Evolutionary conservation across 306 rosid species (phyloP).

Genomic region (Trifolium dubium): DNA sequence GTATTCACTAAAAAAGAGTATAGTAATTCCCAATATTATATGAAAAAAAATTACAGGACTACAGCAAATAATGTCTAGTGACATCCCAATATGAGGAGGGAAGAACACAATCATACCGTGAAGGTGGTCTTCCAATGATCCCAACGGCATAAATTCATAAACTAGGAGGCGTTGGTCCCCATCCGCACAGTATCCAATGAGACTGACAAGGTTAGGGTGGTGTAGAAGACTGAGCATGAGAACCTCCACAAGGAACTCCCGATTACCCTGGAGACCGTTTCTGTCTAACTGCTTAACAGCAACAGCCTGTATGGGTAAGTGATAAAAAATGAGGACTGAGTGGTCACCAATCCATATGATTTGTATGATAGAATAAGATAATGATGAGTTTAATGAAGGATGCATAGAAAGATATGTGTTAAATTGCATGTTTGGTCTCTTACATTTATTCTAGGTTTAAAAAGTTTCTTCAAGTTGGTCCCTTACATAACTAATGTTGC

Average conservation of each 20-base stretch:
- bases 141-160: constrained; percentile 45
- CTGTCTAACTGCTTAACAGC: constrained; percentile 94
- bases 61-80: constrained; percentile 19
- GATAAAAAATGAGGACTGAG: constrained; percentile 27
- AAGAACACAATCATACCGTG: constrained; percentile 61
- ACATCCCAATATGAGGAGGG: constrained; percentile 24
- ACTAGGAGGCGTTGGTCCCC: constrained; percentile 48
- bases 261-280: constrained; percentile 92
- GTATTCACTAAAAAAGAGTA: background rate
- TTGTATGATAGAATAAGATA: background rate
- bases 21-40: background rate
- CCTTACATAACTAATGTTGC: too few species aligned
- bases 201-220: constrained; percentile 46
- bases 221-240: constrained; percentile 49
- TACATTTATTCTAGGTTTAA: too few species aligned
- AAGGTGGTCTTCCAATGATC: constrained; percentile 84
- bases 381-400: background rate
- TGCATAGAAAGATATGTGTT: background rate
- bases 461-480: too few species aligned
- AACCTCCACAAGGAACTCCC: constrained; percentile 78
- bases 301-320: constrained; percentile 60
- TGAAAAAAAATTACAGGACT: constrained; percentile 1
- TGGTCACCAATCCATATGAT: too few species aligned
- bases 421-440: too few species aligned
- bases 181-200: constrained; percentile 46